These are phyloP conservation scores for Aquilaria sinensis DNA, from an alignment of 345 rosid genomes.

Conservation along the genomic window DNA sequence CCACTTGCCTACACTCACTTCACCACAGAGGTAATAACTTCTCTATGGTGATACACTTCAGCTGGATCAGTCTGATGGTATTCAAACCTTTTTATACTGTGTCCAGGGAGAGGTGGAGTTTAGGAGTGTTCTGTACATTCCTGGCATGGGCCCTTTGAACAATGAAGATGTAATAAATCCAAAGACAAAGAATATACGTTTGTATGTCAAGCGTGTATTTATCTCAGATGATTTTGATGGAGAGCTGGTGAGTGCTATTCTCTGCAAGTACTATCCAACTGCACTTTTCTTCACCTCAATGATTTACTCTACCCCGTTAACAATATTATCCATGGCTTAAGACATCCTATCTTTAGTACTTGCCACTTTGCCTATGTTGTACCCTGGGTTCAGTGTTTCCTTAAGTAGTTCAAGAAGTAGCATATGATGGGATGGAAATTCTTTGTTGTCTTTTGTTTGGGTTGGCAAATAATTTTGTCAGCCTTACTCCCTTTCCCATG, in stretches of 20 bases:
- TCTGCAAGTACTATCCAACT: neutral
- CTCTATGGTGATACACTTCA: neutral
- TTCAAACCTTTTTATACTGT: no score
- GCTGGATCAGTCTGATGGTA: constrained; percentile 1
- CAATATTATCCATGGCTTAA: no score
- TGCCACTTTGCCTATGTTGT: no score
- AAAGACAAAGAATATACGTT: constrained; percentile 82
- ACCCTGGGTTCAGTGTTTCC: no score
- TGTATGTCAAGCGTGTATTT: constrained; percentile 94
- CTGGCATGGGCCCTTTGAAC: constrained; percentile 98
- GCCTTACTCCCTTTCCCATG: no score
- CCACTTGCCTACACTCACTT: constrained; percentile 86
- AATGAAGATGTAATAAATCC: constrained; percentile 84
- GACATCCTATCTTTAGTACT: no score
- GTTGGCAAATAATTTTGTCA: no score
- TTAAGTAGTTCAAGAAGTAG: no score
- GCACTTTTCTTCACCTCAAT: neutral
- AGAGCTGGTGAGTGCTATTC: constrained; percentile 65
- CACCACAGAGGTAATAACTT: constrained; percentile 65
- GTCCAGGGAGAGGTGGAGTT: constrained; percentile 99
- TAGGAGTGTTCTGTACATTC: constrained; percentile 84
- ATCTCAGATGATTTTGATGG: constrained; percentile 99
- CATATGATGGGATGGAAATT: no score
- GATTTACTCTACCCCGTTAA: neutral
- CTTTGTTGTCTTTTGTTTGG: no score